Evolutionary conservation across 1,139 yeast species (phyloP).

Genomic region (Pichia sp.): DNA sequence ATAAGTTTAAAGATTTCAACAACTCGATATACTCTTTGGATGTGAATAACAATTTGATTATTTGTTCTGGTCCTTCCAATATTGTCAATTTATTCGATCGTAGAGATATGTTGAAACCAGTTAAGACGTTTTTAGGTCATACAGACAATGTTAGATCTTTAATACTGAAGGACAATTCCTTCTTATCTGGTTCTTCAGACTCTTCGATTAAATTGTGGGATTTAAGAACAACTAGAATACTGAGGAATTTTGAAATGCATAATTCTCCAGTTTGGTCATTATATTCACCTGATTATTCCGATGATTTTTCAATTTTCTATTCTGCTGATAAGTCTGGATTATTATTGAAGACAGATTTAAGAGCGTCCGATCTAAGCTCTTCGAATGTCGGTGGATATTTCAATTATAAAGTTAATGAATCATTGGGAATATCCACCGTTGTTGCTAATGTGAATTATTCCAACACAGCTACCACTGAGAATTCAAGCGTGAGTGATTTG

Average conservation of each 20-base stretch:
- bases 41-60: slow-evolving; percentile 39
- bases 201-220: slow-evolving; percentile 83
- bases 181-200: slow-evolving; percentile 86
- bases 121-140: slow-evolving; percentile 68
- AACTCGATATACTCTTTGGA: slow-evolving; percentile 33
- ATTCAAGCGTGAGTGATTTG: slow-evolving; percentile 25
- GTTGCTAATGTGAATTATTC: slow-evolving; percentile 38
- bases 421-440: slow-evolving; percentile 47
- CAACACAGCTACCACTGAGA: slow-evolving; percentile 31
- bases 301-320: slow-evolving; percentile 52
- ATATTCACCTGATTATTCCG: slow-evolving; percentile 36
- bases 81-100: slow-evolving; percentile 61
- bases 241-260: slow-evolving; percentile 66
- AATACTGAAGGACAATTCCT: slow-evolving; percentile 51
- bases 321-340: slow-evolving; percentile 82
- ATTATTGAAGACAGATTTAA: slow-evolving; percentile 61
- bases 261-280: slow-evolving; percentile 74
- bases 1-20: slow-evolving; percentile 24
- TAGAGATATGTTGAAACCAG: slow-evolving; percentile 39
- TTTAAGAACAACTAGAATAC: slow-evolving; percentile 57
- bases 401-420: slow-evolving; percentile 40
- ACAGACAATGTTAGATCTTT: slow-evolving; percentile 75
- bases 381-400: slow-evolving; percentile 24
- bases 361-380: slow-evolving; percentile 33
- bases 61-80: slow-evolving; percentile 77